Evolutionary conservation across 2,329 filamentous ascomycete species (phyloP), one percentile per base, ranked within the genome.

Genomic region (Fusarium chaquense): DNA sequence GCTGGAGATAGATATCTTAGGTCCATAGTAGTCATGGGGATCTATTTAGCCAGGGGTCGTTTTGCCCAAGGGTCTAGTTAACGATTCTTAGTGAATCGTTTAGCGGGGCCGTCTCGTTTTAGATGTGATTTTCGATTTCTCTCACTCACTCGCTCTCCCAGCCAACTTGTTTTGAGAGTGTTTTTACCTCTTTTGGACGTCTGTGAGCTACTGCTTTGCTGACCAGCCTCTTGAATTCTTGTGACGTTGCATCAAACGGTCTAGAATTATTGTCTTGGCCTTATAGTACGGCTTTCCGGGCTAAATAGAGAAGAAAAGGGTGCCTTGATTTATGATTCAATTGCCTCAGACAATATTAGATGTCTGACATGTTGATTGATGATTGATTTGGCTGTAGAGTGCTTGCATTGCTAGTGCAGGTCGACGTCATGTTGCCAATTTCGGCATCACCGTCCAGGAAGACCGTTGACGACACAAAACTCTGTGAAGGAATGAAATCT

Each of bases 331-430:
- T 49, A 18, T 22, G 44, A 32, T 45, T 33, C n/a, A 58, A 26
- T 32, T 50, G n/a, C 36, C 45, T 35, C 38, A 30, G 15, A n/a
- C 16, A 40, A 46, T 40, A 16, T 50, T 30, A 40, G 40, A 24
- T 43, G 40, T 41, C 26, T 32, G 46, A 32, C 24, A 45, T 28
- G 22, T 45, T n/a, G 11, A 22, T 43, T 50, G 51, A 45, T 38
- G 22, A 45, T 55, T 33, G 22, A 45, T 55, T 33, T 52, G 43
- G 41, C 26, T 62, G 51, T 70, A 55, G 58, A 70, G 67, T 70
- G 67, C 67, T 70, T 70, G 67, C 67, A 70, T 70, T 33, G 20
- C 43, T 70, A 60, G 67, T 64, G 62, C 20, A 55, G 22, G 28
- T 50, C 41, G 46, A 57, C 54, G 67, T 70, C 67, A 70, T 70